Conservation (phyloP, 345 rosid genomes). For the Draba incana region DNA sequence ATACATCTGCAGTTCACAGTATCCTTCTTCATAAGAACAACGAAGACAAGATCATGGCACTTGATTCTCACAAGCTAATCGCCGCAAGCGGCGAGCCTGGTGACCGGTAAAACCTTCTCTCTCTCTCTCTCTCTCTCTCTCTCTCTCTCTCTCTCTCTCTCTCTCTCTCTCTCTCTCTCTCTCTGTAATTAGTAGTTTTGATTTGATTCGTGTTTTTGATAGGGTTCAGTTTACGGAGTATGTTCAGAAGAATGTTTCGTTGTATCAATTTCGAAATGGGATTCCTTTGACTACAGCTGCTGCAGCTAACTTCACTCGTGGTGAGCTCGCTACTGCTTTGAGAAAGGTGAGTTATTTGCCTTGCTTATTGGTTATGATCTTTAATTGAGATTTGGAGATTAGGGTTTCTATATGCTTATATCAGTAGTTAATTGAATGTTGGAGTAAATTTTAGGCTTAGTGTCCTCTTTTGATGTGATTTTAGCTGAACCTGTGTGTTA, state of each 20-base stretch:
- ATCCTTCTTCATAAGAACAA: slow-evolving; percentile 89
- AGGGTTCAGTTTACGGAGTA: slow-evolving; percentile 98
- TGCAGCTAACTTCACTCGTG: slow-evolving; percentile 87
- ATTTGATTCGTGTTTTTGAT: not conserved
- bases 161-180: not conserved
- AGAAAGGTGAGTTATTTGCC: slow-evolving; percentile 62
- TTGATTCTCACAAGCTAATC: slow-evolving; percentile 92
- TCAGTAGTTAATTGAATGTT: not conserved
- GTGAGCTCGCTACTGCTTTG: slow-evolving; percentile 95
- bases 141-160: not conserved
- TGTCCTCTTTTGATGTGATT: slow-evolving; percentile 3
- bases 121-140: slow-evolving; percentile 1
- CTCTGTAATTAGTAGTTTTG: not conserved
- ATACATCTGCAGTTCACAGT: slow-evolving; percentile 90
- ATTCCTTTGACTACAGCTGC: slow-evolving; percentile 91
- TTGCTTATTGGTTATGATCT: not conserved
- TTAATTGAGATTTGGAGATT: slow-evolving; percentile 3
- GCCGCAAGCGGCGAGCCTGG: slow-evolving; percentile 99
- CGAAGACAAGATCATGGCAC: slow-evolving; percentile 96
- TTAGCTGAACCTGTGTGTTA: not conserved
- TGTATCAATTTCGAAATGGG: slow-evolving; percentile 92
- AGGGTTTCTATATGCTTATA: not conserved
- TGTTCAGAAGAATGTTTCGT: slow-evolving; percentile 91
- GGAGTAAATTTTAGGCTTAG: not conserved
- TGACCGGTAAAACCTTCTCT: slow-evolving; percentile 56